Evolutionary conservation across 2,329 filamentous ascomycete genomes (phyloP), one percentile per base, ranked within the genome.

Genomic region (Pyrenophora graminea): DNA sequence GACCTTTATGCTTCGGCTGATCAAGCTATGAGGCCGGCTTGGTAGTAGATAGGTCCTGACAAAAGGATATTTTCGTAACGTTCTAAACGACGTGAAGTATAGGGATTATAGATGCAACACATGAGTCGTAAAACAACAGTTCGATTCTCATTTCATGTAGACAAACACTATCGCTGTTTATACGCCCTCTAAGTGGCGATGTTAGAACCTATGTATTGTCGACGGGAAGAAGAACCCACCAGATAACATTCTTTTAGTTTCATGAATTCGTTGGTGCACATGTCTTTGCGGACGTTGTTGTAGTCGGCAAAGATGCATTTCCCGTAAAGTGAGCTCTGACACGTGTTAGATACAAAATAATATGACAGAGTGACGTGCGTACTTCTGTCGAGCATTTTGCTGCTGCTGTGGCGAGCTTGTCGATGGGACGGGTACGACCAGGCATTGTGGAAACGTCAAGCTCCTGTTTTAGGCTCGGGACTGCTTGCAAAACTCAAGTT

Each of bases 251-350:
- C 81, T 72, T 96, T 96, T 41, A 97, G 73, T 59, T 78, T 85
- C 74, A 94, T 79, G 63, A 99, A 97, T 68, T 97, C 91, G 51
- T 85, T 85, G 4, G 82, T 80, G 68, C 94, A 99, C 79, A 94
- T 94, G 69, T 97, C 90, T 70, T 96, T 96, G 63, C 91, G 84
- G 3, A 96, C 85, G 3, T 91, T 85, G 69, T 93, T 93, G 76
- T 96, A 97, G 69, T 97, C 93, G 33, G 85, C 84, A 43, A 93
- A 83, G 58, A 99, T 86, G 71, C 94, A 99, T 79, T 91, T 92
- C 61, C 93, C 94, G 68, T 97, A 99, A 10, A 84, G 79, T 2
- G 90, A 81, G 45, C 90, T 88, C 93, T 97, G 34, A 12, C 6
- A 4, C 9, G 15, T 36, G 23, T 50, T 12, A 50, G 30, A 25